Conservation (phyloP, 371 early-diverging fungal genomes). For the Quaeritorhiza haematococci region DNA sequence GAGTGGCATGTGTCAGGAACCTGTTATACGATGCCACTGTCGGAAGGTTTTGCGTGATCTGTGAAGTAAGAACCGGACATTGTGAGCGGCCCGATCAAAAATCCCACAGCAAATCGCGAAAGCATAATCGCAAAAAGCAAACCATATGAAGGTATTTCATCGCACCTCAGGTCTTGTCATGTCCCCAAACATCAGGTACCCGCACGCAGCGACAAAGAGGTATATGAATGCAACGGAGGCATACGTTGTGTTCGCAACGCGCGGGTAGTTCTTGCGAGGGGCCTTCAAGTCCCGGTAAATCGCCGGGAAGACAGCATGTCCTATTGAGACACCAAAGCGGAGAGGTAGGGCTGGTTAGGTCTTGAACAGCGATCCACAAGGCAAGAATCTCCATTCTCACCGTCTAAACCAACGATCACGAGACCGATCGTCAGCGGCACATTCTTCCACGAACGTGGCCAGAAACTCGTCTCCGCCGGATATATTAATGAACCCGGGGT, state of each 20-base stretch:
- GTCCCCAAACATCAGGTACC: conserved; percentile 76
- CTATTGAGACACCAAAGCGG: too few species aligned
- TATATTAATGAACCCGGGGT: conserved; percentile 58
- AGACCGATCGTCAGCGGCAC: conserved; percentile 51
- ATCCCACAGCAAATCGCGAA: too few species aligned
- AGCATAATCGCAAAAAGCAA: too few species aligned
- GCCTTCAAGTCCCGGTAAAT: conserved; percentile 63
- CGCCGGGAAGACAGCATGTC: conserved; percentile 62
- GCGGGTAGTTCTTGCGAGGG: conserved; percentile 44
- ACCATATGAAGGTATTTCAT: too few species aligned
- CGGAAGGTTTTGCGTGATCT: conserved; percentile 69
- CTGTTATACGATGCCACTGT: conserved; percentile 48
- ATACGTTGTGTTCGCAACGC: conserved; percentile 54
- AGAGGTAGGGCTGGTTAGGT: too few species aligned
- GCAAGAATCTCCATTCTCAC: too few species aligned
- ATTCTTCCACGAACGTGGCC: conserved; percentile 23
- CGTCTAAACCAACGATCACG: conserved; percentile 51
- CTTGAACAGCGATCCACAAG: too few species aligned
- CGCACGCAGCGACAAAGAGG: conserved; percentile 46
- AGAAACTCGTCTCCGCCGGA: conserved; percentile 45
- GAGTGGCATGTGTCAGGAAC: conserved; percentile 48
- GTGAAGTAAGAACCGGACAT: too few species aligned
- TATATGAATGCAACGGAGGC: conserved; percentile 40
- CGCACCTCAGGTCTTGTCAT: conserved; percentile 57
- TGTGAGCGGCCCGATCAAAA: too few species aligned